These are phyloP conservation scores for Prunus campanulata DNA, from an alignment of 306 rosid genomes.

Conservation along the genomic window DNA sequence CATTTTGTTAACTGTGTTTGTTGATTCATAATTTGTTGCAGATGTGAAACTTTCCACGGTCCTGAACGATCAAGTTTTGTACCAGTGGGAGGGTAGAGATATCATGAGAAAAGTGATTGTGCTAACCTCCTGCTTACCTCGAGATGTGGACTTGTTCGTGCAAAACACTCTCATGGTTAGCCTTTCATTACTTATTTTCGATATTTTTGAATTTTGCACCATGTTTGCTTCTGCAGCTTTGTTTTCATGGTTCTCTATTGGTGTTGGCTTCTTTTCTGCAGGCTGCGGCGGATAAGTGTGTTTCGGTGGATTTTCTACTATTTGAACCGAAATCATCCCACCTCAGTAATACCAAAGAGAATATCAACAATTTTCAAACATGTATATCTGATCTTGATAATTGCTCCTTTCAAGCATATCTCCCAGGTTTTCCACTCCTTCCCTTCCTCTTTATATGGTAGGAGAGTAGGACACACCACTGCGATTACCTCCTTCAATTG, in stretches of 20 bases:
- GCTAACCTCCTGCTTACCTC: slow-evolving; percentile 53
- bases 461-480: neutral
- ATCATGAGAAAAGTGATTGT: slow-evolving; percentile 63
- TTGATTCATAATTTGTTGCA: slow-evolving; percentile 19
- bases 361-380: slow-evolving; percentile 38
- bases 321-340: slow-evolving; percentile 66
- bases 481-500: neutral
- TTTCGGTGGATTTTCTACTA: slow-evolving; percentile 65
- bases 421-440: slow-evolving; percentile 41
- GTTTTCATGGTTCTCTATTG: neutral
- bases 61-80: slow-evolving; percentile 57
- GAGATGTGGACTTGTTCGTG: slow-evolving; percentile 46
- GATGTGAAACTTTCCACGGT: slow-evolving; percentile 61
- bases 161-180: slow-evolving; percentile 59
- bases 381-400: slow-evolving; percentile 61
- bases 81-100: slow-evolving; percentile 73
- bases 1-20: slow-evolving; percentile 5
- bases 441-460: neutral
- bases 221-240: neutral
- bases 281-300: slow-evolving; percentile 70
- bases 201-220: neutral
- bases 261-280: slow-evolving; percentile 15
- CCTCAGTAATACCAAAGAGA: slow-evolving; percentile 44
- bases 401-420: slow-evolving; percentile 61
- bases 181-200: slow-evolving; percentile 1